phyloP scores from a whole-genome alignment of 1,139 yeast genomes.

The Protomyces pachydermus region DNA sequence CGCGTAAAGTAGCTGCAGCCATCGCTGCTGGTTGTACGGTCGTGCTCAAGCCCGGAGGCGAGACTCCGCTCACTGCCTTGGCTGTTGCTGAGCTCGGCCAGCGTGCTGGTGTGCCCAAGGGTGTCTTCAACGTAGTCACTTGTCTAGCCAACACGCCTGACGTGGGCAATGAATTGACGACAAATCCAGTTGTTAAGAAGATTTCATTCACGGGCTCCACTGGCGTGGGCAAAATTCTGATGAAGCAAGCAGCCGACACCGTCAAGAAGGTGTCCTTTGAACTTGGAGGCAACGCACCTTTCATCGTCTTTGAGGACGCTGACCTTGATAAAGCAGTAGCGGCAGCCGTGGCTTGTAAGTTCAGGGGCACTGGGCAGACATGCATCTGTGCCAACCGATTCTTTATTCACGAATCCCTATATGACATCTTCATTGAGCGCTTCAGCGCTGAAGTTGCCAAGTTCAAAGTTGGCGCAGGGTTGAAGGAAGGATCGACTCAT shows the following conservation, averaged over 20 bases:
- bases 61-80: slow-evolving; percentile 81
- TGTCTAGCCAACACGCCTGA: slow-evolving; percentile 42
- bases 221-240: slow-evolving; percentile 68
- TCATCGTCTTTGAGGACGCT: slow-evolving; percentile 80
- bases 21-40: slow-evolving; percentile 90
- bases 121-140: slow-evolving; percentile 69
- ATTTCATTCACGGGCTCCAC: slow-evolving; percentile 91
- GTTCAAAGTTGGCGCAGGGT: slow-evolving; percentile 61
- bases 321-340: slow-evolving; percentile 71
- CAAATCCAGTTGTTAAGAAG: slow-evolving; percentile 62
- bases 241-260: slow-evolving; percentile 70
- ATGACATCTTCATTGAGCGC: slow-evolving; percentile 54
- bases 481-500: slow-evolving; percentile 61
- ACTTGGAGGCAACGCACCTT: slow-evolving; percentile 92
- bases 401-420: slow-evolving; percentile 59
- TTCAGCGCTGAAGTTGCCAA: slow-evolving; percentile 51
- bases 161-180: slow-evolving; percentile 67
- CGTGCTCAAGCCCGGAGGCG: slow-evolving; percentile 83
- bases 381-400: slow-evolving; percentile 78
- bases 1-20: slow-evolving; percentile 69
- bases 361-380: slow-evolving; percentile 50
- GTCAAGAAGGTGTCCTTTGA: slow-evolving; percentile 78
- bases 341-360: slow-evolving; percentile 47
- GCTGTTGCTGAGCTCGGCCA: slow-evolving; percentile 65
- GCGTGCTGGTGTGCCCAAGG: slow-evolving; percentile 83